Evolutionary conservation across 2,329 filamentous ascomycete genomes (phyloP), one percentile per base, ranked within the genome.

Genomic region (Penicillium freii): DNA sequence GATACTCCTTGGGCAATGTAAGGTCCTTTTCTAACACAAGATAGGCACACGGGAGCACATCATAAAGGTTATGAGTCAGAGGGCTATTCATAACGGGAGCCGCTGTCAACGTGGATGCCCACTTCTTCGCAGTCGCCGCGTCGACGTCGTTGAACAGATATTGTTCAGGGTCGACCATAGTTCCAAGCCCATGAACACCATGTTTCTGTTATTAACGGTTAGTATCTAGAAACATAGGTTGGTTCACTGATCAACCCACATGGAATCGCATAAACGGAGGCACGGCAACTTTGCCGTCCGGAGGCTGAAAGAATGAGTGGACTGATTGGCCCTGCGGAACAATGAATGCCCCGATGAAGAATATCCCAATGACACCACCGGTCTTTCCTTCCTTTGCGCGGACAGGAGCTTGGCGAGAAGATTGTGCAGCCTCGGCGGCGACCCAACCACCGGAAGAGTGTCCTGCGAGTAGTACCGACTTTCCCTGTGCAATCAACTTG

Each of bases 391-490:
- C 53, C 0, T 47, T 47, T 17, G 59, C 50, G 0, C 69, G 62
- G 17, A 44, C n/a, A 19, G 62, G 63, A 2, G 45, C 59, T 52
- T 74, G 71, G 15, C 70, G 56, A 15, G 70, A 66, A 13, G 63
- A 66, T 2, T 54, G 50, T 4, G 73, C 69, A 2, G 63, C 67
- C 55, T 75, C 62, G 0, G 71, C 72, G 2, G 71, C 73, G 1
- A 68, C 65, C 62, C 67, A 74, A n/a, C 71, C 70, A 3, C 72
- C 71, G 4, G 69, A 66, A 2, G 72, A 75, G 48, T 75, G 71
- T 11, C 52, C 72, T 13, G 72, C 34, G 0, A 75, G 31, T 1
- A 75, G 49, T 8, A 75, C 69, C 4, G 51, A 59, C 44, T 71
- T 74, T 0, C 63, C 62, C n/a, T 66, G 51, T 4, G 54, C 38